A percentile compares a stretch with the other conserved stretches of the same genome.
These are phyloP conservation scores for Neostapfia colusana DNA, from an alignment of 176 grass and related monocot genomes.

Conservation along the genomic window DNA sequence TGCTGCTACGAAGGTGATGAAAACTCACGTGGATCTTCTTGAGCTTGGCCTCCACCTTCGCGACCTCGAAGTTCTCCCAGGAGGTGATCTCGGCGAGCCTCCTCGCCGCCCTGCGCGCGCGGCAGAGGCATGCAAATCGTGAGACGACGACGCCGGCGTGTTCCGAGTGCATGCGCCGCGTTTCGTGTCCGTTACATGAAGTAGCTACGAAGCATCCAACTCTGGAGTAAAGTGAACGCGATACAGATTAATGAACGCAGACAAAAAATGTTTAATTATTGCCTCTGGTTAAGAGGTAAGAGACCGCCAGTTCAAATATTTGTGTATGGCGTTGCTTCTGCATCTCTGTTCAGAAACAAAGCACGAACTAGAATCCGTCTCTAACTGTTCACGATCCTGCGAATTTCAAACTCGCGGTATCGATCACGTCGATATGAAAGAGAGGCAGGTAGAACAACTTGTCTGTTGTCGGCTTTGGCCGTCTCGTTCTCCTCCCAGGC, in stretches of 20 bases:
- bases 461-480: constrained; percentile 69
- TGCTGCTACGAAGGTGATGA: not conserved
- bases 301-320: not conserved
- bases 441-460: constrained; percentile 1
- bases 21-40: constrained; percentile 62
- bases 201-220: constrained; percentile 15
- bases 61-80: constrained; percentile 76
- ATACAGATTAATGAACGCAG: not conserved
- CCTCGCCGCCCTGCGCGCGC: constrained; percentile 49
- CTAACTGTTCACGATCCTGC: not conserved
- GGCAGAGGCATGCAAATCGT: no score
- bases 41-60: constrained; percentile 57
- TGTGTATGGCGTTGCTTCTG: not conserved
- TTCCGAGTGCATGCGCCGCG: not conserved
- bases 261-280: not conserved
- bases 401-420: not conserved
- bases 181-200: not conserved
- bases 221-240: not conserved
- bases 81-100: constrained; percentile 43
- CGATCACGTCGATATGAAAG: not conserved
- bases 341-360: not conserved
- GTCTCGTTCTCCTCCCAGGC: constrained; percentile 82
- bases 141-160: no score
- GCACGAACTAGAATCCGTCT: not conserved
- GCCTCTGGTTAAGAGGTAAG: not conserved